Base-by-base conservation (phyloP, 352 stramenopile genomes). In the Globisporangium nagaii region DNA sequence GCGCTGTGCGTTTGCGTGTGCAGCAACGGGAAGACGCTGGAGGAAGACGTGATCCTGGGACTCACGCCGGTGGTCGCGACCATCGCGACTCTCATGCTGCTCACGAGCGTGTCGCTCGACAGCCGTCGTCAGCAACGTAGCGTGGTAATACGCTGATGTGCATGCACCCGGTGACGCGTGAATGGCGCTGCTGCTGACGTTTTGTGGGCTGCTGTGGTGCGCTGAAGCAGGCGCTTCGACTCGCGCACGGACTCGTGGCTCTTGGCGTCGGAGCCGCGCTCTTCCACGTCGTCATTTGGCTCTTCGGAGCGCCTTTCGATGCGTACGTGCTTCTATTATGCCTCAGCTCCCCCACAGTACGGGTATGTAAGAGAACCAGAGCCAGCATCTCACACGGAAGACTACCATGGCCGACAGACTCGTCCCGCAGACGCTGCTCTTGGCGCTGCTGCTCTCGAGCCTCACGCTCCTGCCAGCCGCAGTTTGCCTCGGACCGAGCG, bases 261-360 rank as follows among this genome's bases (percentile, higher is more conserved):
- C 58, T 90, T 0, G 17, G 60, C 7, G 30, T 79, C 10, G 77
- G 79, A 35, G 63, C 70, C 2, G 52, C 39, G 12, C 32, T 74
- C 25, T 85, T 86, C 62, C 74, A 94, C 56, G 62, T 79, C 22
- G 50, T 67, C 22, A 68, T 91, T 59, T 62, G 91, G 22, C 62
- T 91, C 46, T 94, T 94, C 45, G 84, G 84, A 30, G 84, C 84
- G 8, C 78, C 84, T 0, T 47, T 94, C 25, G 40, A 75, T 24
- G 63, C 82, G 84, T 94, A 62, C 17, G 73, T 56, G 1, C 17
- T 12, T 12, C 32, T 12, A 7, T 12, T 35, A 25, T 36, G 19
- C n/a, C n/a, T n/a, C n/a, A n/a, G n/a, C n/a, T n/a, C n/a, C n/a
- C n/a, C n/a, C n/a, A n/a, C n/a, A n/a, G n/a, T n/a, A n/a, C n/a